A percentile compares a stretch with the other conserved stretches of the same genome.
Evolutionary conservation across 768 basidiomycete species (phyloP).

Genomic region (Hortiboletus flavorubellus): DNA sequence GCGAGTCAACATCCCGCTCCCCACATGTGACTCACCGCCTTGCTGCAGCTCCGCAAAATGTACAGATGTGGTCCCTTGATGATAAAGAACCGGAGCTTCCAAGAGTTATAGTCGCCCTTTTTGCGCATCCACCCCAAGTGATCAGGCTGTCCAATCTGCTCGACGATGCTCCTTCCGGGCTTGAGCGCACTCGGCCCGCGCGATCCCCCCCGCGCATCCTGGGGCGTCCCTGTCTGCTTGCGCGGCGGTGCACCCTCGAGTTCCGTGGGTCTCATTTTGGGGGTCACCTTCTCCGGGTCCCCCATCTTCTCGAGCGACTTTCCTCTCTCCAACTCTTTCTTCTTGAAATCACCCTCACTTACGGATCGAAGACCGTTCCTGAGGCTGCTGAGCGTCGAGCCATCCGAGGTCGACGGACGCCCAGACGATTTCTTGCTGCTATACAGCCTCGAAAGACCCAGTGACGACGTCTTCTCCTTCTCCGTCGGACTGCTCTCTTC

Average conservation of each 20-base stretch:
- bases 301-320: conserved; percentile 20
- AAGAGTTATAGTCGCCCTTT: conserved; percentile 91
- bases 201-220: conserved; percentile 16
- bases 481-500: conserved; percentile 38
- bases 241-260: conserved; percentile 44
- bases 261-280: conserved; percentile 17
- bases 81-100: conserved; percentile 91
- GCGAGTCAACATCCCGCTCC: not conserved
- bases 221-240: conserved; percentile 48
- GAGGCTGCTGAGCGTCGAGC: conserved; percentile 23
- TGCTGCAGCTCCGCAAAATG: conserved; percentile 73
- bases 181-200: conserved; percentile 41
- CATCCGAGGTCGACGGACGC: conserved; percentile 42
- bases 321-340: conserved; percentile 19
- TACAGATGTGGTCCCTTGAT: conserved; percentile 92
- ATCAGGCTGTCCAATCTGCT: conserved; percentile 90
- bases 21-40: conserved; percentile 29
- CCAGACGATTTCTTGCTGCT: conserved; percentile 41
- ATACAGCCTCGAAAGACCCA: conserved; percentile 50
- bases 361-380: conserved; percentile 22
- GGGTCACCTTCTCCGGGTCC: conserved; percentile 21
- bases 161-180: conserved; percentile 70
- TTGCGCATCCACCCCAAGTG: conserved; percentile 94
- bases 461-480: conserved; percentile 49
- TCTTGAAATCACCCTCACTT: conserved; percentile 20